Evolutionary conservation across 768 basidiomycete species (phyloP), one percentile per base, ranked within the genome.

Genomic region (Agaricus subrufescens): DNA sequence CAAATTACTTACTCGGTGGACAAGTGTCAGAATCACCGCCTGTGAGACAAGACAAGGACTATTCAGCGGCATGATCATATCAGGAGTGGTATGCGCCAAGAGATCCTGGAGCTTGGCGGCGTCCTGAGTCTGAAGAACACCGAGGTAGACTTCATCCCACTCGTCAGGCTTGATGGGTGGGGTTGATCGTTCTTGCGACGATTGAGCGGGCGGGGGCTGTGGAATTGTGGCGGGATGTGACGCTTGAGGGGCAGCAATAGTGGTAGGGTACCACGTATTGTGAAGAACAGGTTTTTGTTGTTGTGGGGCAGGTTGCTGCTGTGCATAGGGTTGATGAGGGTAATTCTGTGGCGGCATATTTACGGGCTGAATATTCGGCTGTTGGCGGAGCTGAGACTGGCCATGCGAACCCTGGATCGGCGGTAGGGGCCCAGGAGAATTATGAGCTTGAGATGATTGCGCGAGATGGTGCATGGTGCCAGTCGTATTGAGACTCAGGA

Each of bases 111-210:
- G 80, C 68, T 90, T 88, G 58, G 78, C 74, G 14, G 80, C 63
- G 63, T 93, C 91, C 67, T 92, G 88, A 34, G 83, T 83, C 58
- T 86, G 84, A 53, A 93, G 74, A 34, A 91, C 86, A 15, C 83
- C 80, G 37, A 93, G 77, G 67, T 91, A 93, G 9, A 84, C 81
- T 58, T 91, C 88, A 60, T 93, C 91, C 91, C 91, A 93, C 60
- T 90, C 87, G 65, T 91, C 90, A 45, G 77, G 54, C 62, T 79
- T 80, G 43, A 75, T 70, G n/a, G 85, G 78, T 14, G 81, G 80
- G 11, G 55, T 50, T 29, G 83, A 73, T 59, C 78, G 69, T 54
- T 82, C 82, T 51, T 70, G 65, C 45, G 67, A 77, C 50, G 64
- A 64, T 30, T 62, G 69, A 50, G 68, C 61, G 10, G 71, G 65